Evolutionary conservation across 2,329 filamentous ascomycete genomes (phyloP).

Genomic region (Dothideomycetidae sp.): DNA sequence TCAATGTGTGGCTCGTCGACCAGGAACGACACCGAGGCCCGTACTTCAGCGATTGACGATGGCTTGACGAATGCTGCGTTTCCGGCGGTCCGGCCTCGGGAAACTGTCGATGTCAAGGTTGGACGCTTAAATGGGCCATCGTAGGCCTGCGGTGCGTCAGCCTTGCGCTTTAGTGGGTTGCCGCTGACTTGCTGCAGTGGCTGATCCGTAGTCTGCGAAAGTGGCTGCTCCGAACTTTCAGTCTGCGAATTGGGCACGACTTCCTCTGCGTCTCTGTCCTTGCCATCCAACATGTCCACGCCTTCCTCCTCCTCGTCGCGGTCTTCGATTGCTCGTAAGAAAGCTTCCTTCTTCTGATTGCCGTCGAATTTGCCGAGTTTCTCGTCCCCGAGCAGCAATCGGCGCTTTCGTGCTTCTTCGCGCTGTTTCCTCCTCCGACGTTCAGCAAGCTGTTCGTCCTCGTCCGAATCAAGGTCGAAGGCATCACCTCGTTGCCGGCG

Average conservation of each 20-base stretch:
- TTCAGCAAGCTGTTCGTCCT: constrained; percentile 66
- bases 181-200: constrained; percentile 3
- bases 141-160: constrained; percentile 4
- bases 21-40: constrained; percentile 68
- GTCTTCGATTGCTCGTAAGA: constrained; percentile 81
- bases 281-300: constrained; percentile 55
- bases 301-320: constrained; percentile 51
- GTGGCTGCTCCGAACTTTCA: not conserved
- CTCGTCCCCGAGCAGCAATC: constrained; percentile 75
- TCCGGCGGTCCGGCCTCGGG: constrained; percentile 6
- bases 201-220: constrained; percentile 7
- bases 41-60: constrained; percentile 62
- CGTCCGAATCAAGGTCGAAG: constrained; percentile 66
- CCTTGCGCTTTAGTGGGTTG: constrained; percentile 27
- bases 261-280: constrained; percentile 30
- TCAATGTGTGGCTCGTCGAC: constrained; percentile 52
- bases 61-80: constrained; percentile 44
- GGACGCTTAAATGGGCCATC: constrained; percentile 1
- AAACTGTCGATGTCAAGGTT: constrained; percentile 1
- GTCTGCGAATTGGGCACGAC: constrained; percentile 29
- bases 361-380: constrained; percentile 51
- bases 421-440: constrained; percentile 65
- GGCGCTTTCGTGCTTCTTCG: constrained; percentile 84
- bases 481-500: constrained; percentile 59
- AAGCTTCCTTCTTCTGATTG: constrained; percentile 78